These are phyloP conservation scores for Abelmoschus esculentus DNA, from an alignment of 345 rosid species.

Conservation along the genomic window DNA sequence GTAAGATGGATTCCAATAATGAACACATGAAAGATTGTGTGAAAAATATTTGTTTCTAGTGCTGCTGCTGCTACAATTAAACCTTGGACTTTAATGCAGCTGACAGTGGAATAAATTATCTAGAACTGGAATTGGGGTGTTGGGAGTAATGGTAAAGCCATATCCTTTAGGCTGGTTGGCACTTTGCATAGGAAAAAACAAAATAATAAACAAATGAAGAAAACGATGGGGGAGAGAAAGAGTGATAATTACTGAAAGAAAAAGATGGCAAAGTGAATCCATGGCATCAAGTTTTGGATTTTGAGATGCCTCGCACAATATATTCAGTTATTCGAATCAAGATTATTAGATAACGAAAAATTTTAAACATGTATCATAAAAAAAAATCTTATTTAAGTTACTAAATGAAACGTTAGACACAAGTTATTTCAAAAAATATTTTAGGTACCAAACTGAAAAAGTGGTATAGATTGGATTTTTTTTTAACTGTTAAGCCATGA, in stretches of 20 bases:
- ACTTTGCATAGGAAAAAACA: slow-evolving; percentile 4
- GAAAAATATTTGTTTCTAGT: not conserved
- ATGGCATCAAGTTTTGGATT: slow-evolving; percentile 10
- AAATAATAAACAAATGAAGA: slow-evolving; percentile 7
- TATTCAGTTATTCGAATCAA: no score
- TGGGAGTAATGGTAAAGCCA: not conserved
- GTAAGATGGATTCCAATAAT: not conserved
- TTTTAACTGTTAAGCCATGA: no score
- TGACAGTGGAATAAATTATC: slow-evolving; percentile 7
- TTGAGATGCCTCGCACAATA: not conserved
- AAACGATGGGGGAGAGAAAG: not conserved
- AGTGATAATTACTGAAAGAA: not conserved
- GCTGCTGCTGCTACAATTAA: not conserved
- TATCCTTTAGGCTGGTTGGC: slow-evolving; percentile 9
- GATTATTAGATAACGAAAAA: no score
- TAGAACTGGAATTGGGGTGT: not conserved
- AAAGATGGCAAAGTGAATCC: not conserved
- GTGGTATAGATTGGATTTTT: no score
- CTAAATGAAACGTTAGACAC: no score
- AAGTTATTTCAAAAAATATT: no score
- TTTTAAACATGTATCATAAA: no score
- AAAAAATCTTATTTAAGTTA: no score
- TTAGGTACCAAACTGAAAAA: no score
- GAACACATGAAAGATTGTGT: not conserved
- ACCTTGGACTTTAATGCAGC: not conserved